phyloP scores from a whole-genome alignment of 768 basidiomycete species.

The Phylloporus rhodoxanthus region DNA sequence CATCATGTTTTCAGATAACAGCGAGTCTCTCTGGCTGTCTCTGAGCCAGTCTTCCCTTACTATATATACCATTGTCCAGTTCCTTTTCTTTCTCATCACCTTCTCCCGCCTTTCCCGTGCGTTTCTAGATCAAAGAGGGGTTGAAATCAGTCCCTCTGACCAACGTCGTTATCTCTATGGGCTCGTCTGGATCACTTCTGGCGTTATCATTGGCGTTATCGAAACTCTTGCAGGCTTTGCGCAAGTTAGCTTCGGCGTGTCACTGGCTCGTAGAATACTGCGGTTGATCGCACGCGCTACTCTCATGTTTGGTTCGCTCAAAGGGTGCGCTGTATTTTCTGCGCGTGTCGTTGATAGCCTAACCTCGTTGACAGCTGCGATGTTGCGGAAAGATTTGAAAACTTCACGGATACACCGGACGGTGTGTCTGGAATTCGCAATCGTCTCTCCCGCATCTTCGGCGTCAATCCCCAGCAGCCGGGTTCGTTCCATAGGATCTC shows the following conservation, averaged over 20 bases:
- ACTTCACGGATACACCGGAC: constrained; percentile 38
- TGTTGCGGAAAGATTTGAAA: constrained; percentile 45
- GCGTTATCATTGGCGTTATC: constrained; percentile 55
- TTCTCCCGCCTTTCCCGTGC: constrained; percentile 53
- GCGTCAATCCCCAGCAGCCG: constrained; percentile 46
- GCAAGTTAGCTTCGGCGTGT: constrained; percentile 44
- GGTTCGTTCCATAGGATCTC: constrained; percentile 53
- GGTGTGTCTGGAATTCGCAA: constrained; percentile 16
- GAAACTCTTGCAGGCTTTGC: constrained; percentile 65
- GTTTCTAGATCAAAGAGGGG: constrained; percentile 44
- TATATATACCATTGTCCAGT: constrained; percentile 53
- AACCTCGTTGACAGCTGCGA: constrained; percentile 40
- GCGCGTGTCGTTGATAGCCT: neutral
- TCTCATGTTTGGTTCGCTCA: constrained; percentile 56
- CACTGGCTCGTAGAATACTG: constrained; percentile 53
- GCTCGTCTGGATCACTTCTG: constrained; percentile 58
- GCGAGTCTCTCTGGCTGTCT: constrained; percentile 45
- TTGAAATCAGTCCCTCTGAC: constrained; percentile 42
- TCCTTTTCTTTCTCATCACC: constrained; percentile 49
- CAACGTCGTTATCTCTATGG: constrained; percentile 51
- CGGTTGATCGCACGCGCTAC: constrained; percentile 48
- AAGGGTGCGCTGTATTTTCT: constrained; percentile 48
- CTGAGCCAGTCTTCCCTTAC: constrained; percentile 58
- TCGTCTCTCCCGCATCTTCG: constrained; percentile 39
- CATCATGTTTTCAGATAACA: constrained; percentile 38